Conservation (phyloP, 164 flowering plant genomes). For the Tinospora cordifolia region DNA sequence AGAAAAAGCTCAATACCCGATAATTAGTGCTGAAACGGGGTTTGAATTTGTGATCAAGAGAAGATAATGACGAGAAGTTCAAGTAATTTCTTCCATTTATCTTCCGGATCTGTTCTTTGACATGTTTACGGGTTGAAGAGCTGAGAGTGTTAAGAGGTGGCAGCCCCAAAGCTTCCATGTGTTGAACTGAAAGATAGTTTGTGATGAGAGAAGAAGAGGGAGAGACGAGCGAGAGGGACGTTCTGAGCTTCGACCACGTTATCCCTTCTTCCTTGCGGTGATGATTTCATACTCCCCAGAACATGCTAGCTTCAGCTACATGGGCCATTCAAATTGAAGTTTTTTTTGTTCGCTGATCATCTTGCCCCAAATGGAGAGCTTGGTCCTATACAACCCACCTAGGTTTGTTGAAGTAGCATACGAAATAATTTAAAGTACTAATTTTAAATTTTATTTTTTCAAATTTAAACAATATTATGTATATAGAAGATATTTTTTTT, state of each 20-base stretch:
- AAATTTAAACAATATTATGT: too few relatives aligned
- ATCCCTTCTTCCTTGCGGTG: too few relatives aligned
- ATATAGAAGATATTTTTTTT: too few relatives aligned
- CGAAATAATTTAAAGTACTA: too few relatives aligned
- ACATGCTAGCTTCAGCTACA: too few relatives aligned
- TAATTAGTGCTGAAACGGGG: conserved; percentile 1
- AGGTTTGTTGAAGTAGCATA: too few relatives aligned
- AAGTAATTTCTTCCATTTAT: background rate
- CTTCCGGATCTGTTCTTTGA: conserved; percentile 6
- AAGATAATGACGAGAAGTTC: conserved; percentile 4
- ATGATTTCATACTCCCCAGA: too few relatives aligned
- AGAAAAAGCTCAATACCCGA: background rate
- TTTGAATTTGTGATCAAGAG: conserved; percentile 11
- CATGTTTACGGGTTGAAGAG: conserved; percentile 5
- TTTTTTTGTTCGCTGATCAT: too few relatives aligned
- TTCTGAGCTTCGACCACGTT: background rate
- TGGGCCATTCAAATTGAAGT: too few relatives aligned
- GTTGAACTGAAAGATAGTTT: background rate
- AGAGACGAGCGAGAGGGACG: background rate
- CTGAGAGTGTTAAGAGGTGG: conserved; percentile 23
- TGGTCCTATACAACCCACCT: too few relatives aligned
- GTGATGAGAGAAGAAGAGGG: background rate
- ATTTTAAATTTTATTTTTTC: too few relatives aligned
- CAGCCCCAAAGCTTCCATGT: conserved; percentile 40
- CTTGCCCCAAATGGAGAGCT: too few relatives aligned